A percentile compares a stretch with the other conserved stretches of the same genome.
These are phyloP conservation scores for Gossypium bickii DNA, from an alignment of 345 rosid genomes.

Conservation along the genomic window DNA sequence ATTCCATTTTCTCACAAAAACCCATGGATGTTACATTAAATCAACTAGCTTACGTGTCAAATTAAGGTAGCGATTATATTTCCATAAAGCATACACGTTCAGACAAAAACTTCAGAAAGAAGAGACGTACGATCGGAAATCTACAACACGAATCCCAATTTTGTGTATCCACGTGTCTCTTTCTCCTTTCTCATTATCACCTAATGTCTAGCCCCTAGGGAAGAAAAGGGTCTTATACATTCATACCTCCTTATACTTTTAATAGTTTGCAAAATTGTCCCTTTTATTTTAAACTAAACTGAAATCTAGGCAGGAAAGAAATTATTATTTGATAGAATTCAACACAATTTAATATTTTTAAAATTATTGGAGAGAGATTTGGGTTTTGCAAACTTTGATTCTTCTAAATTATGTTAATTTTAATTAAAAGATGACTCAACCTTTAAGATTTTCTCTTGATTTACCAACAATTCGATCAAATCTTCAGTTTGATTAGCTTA, in stretches of 20 bases:
- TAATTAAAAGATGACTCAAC: too few relatives aligned
- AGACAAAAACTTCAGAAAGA: not conserved
- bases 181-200: not conserved
- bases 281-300: not conserved
- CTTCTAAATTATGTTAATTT: too few relatives aligned
- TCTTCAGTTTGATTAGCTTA: too few relatives aligned
- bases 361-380: too few relatives aligned
- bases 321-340: too few relatives aligned
- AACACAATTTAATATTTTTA: too few relatives aligned
- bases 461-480: too few relatives aligned
- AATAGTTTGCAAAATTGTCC: not conserved
- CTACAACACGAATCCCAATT: not conserved
- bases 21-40: not conserved
- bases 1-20: too few relatives aligned
- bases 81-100: not conserved
- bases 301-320: not conserved
- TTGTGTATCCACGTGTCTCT: slow-evolving; percentile 8
- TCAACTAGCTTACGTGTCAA: not conserved
- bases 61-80: not conserved
- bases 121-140: not conserved
- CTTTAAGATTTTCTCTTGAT: too few relatives aligned
- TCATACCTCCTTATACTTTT: not conserved
- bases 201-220: not conserved
- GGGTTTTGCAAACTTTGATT: too few relatives aligned
- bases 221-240: not conserved